Evolutionary conservation across 2,329 filamentous ascomycete genomes (phyloP).

Genomic region (Fusarium sp.): DNA sequence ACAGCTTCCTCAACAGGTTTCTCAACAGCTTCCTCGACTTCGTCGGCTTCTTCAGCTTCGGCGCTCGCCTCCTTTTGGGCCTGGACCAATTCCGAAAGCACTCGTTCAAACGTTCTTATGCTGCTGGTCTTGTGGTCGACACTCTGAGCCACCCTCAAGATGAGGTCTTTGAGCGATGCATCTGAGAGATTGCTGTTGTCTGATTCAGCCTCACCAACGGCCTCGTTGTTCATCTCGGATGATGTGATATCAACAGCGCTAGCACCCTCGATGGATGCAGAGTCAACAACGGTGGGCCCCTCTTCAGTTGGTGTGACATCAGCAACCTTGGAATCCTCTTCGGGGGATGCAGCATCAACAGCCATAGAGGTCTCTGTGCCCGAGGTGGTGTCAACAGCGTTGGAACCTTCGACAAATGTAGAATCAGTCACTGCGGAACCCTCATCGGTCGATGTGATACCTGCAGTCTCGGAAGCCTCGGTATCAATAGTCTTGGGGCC

Average conservation of each 20-base stretch:
- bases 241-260: background rate
- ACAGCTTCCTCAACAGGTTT: too few relatives aligned
- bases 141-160: constrained; percentile 62
- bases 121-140: constrained; percentile 57
- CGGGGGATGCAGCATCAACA: background rate
- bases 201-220: background rate
- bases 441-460: background rate
- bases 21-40: background rate
- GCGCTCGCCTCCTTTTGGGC: constrained; percentile 46
- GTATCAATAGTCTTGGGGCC: background rate
- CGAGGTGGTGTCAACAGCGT: background rate
- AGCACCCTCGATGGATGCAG: background rate
- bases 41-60: background rate
- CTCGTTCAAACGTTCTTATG: constrained; percentile 63
- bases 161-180: constrained; percentile 60
- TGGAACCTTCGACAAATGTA: background rate
- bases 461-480: background rate
- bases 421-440: background rate
- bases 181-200: constrained; percentile 15
- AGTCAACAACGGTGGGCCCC: background rate
- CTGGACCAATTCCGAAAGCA: constrained; percentile 62
- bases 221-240: background rate
- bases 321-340: background rate
- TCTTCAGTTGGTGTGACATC: background rate
- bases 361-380: background rate